phyloP scores from a whole-genome alignment of 352 stramenopile genomes.

The Phytophthora europaea region DNA sequence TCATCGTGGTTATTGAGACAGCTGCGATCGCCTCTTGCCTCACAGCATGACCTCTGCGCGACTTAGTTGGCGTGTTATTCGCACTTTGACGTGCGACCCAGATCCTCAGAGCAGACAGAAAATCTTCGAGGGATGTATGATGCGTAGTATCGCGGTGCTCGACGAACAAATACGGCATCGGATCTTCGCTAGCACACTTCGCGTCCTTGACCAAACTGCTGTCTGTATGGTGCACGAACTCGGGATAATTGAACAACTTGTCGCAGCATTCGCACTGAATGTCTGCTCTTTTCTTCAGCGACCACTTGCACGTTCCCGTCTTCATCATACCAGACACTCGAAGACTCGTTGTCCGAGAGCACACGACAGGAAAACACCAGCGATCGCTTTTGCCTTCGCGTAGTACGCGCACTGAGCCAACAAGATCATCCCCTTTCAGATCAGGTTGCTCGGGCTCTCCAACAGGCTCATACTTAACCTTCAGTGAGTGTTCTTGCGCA shows the following conservation, averaged over 20 bases:
- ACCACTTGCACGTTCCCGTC: slow-evolving; percentile 33
- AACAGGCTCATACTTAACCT: slow-evolving; percentile 13
- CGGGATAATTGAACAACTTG: slow-evolving; percentile 9
- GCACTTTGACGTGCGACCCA: slow-evolving; percentile 17
- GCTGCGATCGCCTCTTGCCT: slow-evolving; percentile 11
- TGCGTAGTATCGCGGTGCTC: slow-evolving; percentile 28
- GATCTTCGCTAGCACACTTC: slow-evolving; percentile 25
- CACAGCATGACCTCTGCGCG: neutral
- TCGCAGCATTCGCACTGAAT: slow-evolving; percentile 36
- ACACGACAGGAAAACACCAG: slow-evolving; percentile 38
- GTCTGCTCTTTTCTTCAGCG: slow-evolving; percentile 5
- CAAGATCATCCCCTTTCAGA: slow-evolving; percentile 32
- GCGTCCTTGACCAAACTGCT: slow-evolving; percentile 27
- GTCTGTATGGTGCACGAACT: slow-evolving; percentile 40
- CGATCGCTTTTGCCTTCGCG: slow-evolving; percentile 12
- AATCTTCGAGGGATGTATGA: slow-evolving; percentile 24
- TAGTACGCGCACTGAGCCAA: slow-evolving; percentile 27
- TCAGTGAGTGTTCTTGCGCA: neutral
- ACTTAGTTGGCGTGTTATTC: slow-evolving; percentile 20
- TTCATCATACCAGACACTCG: slow-evolving; percentile 31
- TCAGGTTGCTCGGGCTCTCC: slow-evolving; percentile 14
- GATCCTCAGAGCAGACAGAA: slow-evolving; percentile 19
- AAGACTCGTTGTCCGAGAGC: slow-evolving; percentile 32
- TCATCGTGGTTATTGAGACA: neutral
- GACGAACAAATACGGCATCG: slow-evolving; percentile 40